These are phyloP conservation scores for Chytriomyces hyalinus DNA, from an alignment of 192 early-diverging fungal genomes.

Conservation along the genomic window DNA sequence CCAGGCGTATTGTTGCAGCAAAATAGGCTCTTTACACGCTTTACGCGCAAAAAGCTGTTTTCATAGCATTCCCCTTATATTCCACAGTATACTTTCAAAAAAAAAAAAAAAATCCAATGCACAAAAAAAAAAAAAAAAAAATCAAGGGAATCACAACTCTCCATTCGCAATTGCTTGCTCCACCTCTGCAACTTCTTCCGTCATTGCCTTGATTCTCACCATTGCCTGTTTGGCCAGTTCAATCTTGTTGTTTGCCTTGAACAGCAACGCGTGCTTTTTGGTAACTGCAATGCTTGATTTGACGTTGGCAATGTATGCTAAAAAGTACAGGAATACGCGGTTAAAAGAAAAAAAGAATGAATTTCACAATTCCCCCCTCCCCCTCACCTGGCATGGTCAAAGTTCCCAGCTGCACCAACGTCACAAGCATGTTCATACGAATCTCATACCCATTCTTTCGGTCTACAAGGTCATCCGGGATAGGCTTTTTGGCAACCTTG, in stretches of 20 bases:
- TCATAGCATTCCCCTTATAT: too few relatives aligned
- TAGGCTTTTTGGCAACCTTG: conserved; percentile 47
- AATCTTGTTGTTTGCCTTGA: conserved; percentile 68
- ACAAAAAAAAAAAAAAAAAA: too few relatives aligned
- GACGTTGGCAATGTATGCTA: conserved; percentile 65
- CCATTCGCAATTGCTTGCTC: conserved; percentile 62
- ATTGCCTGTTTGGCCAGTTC: conserved; percentile 74
- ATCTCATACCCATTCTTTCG: conserved; percentile 70
- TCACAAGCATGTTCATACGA: conserved; percentile 75
- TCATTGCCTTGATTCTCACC: conserved; percentile 74
- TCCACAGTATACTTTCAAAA: too few relatives aligned
- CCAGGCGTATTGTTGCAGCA: too few relatives aligned
- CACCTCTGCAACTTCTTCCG: conserved; percentile 76
- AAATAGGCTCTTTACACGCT: too few relatives aligned
- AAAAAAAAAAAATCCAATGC: too few relatives aligned
- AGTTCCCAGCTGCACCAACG: conserved; percentile 71
- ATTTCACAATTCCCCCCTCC: background rate
- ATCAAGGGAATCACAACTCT: conserved; percentile 16
- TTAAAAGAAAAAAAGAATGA: conserved; percentile 41
- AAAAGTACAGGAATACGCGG: background rate
- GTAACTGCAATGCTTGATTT: conserved; percentile 62
- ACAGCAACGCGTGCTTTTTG: conserved; percentile 67
- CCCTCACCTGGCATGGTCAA: conserved; percentile 68
- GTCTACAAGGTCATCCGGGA: conserved; percentile 69
- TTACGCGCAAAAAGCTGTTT: too few relatives aligned